phyloP scores from a whole-genome alignment of 768 basidiomycete species.

The Coprinopsis sp. region DNA sequence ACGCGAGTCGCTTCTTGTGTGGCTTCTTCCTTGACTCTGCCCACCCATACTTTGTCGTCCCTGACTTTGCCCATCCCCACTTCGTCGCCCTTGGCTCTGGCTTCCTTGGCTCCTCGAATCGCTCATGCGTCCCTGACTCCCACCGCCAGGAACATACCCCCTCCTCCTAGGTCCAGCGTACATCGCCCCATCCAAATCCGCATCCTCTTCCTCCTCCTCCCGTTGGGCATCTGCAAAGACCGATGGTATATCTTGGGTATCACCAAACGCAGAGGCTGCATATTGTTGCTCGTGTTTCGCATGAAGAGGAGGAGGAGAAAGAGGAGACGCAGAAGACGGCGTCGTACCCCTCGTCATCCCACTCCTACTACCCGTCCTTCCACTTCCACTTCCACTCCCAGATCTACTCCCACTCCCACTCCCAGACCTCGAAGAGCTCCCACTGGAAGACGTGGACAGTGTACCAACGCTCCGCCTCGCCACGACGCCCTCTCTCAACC shows the following conservation, averaged over 20 bases:
- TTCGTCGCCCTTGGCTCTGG: not conserved
- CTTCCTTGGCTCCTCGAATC: not conserved
- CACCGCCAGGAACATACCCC: not conserved
- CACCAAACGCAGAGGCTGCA: too few relatives aligned
- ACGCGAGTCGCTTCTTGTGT: too few relatives aligned
- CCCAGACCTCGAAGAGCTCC: not conserved
- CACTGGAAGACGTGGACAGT: slow-evolving; percentile 10
- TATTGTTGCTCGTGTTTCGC: too few relatives aligned
- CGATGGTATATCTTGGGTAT: too few relatives aligned
- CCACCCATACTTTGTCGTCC: too few relatives aligned
- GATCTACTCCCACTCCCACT: too few relatives aligned
- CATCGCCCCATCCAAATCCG: slow-evolving; percentile 2
- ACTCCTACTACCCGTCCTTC: not conserved
- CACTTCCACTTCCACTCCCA: not conserved
- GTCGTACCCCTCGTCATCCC: not conserved
- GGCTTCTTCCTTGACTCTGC: too few relatives aligned
- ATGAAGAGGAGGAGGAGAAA: not conserved
- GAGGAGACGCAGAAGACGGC: not conserved
- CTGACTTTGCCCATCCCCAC: not conserved
- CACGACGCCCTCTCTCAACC: not conserved
- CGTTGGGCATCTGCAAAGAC: not conserved
- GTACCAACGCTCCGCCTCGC: slow-evolving; percentile 17
- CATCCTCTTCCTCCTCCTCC: not conserved
- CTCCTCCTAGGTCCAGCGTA: not conserved
- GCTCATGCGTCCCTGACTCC: not conserved